Conservation (phyloP, 192 early-diverging fungal species). For the Entomortierella chlamydospora region DNA sequence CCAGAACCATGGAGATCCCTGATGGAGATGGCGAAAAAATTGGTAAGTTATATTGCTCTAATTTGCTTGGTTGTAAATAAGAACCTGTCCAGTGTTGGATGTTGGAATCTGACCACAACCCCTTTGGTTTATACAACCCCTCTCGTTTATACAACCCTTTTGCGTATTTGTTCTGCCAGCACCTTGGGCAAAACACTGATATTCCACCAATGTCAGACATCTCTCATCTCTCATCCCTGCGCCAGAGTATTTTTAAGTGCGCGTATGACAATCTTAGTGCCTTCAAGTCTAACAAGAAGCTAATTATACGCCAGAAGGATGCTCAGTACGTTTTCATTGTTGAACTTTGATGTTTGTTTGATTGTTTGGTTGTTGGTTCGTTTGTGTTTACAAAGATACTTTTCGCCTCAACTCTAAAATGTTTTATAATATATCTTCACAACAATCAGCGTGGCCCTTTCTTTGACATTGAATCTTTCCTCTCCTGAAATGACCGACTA, state of each 20-base stretch:
- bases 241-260: conserved; percentile 3
- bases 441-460: conserved; percentile 14
- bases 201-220: conserved; percentile 6
- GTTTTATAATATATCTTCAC: conserved; percentile 3
- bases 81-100: conserved; percentile 4
- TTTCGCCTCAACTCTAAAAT: conserved; percentile 15
- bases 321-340: conserved; percentile 8
- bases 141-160: conserved; percentile 1
- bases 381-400: conserved; percentile 3
- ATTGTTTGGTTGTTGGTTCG: conserved; percentile 3
- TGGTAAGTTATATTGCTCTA: conserved; percentile 9
- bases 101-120: conserved; percentile 12
- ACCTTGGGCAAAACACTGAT: conserved; percentile 5
- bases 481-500: background rate
- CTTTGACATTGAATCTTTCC: conserved; percentile 12
- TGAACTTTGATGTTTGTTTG: conserved; percentile 2
- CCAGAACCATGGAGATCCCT: conserved; percentile 10
- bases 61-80: conserved; percentile 5
- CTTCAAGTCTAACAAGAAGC: conserved; percentile 7
- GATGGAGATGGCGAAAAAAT: background rate
- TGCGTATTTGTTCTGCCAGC: conserved; percentile 8
- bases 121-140: background rate
- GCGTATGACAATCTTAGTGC: conserved; percentile 6
- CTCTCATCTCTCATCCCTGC: conserved; percentile 9
- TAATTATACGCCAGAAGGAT: conserved; percentile 7